Percentiles rank a stretch among this genome's conserved stretches.
These are phyloP conservation scores for Didymella segeticola DNA, from an alignment of 2,329 filamentous ascomycete genomes.

Conservation along the genomic window DNA sequence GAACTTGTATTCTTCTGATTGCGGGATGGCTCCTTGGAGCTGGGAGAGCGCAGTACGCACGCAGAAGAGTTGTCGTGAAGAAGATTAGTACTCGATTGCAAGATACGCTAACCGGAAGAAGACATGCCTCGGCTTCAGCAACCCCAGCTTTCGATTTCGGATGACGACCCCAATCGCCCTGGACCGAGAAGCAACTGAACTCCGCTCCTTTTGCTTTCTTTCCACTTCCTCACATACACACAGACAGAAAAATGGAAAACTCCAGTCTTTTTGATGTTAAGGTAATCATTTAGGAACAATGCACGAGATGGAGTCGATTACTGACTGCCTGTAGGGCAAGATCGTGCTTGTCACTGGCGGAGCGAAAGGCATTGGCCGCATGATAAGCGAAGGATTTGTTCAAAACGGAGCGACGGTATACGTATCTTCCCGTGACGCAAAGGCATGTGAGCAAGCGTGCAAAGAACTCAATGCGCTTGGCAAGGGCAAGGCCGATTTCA, in stretches of 20 bases:
- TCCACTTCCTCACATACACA: background rate
- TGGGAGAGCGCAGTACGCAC: no score
- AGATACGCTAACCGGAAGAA: no score
- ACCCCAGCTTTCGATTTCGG: slow-evolving; percentile 27
- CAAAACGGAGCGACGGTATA: slow-evolving; percentile 71
- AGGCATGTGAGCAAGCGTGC: slow-evolving; percentile 64
- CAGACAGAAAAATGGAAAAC: slow-evolving; percentile 41
- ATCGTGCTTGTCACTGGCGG: slow-evolving; percentile 57
- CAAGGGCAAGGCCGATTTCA: slow-evolving; percentile 64
- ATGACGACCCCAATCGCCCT: slow-evolving; percentile 15
- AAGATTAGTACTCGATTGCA: no score
- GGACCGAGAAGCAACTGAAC: slow-evolving; percentile 1
- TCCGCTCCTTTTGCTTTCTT: background rate
- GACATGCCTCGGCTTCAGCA: slow-evolving; percentile 35
- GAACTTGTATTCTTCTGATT: no score
- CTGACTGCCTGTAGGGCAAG: slow-evolving; percentile 44
- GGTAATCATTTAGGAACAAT: slow-evolving; percentile 19
- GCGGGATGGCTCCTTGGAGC: no score
- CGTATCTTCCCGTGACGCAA: slow-evolving; percentile 71
- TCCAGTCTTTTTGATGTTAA: slow-evolving; percentile 47
- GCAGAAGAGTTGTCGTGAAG: no score
- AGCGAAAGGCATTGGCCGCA: slow-evolving; percentile 68
- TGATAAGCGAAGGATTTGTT: slow-evolving; percentile 73
- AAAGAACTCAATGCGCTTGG: slow-evolving; percentile 64
- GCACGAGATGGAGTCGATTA: background rate